Conservation (phyloP, 768 basidiomycete species). For the Suillus spraguei region DNA sequence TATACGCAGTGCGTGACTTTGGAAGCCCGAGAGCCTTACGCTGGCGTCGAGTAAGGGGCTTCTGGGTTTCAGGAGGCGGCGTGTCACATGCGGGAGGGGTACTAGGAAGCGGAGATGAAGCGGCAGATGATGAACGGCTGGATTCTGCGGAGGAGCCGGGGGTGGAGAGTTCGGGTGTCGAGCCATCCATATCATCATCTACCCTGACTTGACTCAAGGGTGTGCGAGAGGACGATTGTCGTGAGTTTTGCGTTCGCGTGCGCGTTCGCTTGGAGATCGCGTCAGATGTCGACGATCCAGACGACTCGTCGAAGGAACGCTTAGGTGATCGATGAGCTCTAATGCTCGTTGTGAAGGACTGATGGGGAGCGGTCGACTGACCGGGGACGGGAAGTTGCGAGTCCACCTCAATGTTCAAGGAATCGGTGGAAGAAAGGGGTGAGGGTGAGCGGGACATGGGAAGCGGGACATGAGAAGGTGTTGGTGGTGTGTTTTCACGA, state of each 20-base stretch:
- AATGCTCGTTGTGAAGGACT: conserved; percentile 18
- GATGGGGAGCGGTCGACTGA: conserved; percentile 18
- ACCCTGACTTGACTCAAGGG: conserved; percentile 23
- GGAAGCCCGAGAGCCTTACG: conserved; percentile 71
- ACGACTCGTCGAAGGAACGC: conserved; percentile 61
- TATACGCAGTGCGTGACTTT: conserved; percentile 45
- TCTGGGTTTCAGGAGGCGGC: conserved; percentile 36
- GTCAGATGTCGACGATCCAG: conserved; percentile 42
- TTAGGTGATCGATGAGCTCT: conserved; percentile 54
- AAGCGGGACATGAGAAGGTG: conserved; percentile 38
- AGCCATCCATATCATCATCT: conserved; percentile 34
- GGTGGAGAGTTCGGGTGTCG: conserved; percentile 47
- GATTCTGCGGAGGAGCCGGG: conserved; percentile 32
- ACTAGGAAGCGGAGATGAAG: conserved; percentile 40
- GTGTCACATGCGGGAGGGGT: conserved; percentile 25
- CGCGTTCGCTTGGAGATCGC: conserved; percentile 39
- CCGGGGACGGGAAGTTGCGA: conserved; percentile 29
- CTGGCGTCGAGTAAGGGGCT: conserved; percentile 64
- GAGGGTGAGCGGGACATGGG: conserved; percentile 42
- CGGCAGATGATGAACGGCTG: conserved; percentile 33
- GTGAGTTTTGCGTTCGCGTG: conserved; percentile 34
- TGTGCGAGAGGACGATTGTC: conserved; percentile 23
- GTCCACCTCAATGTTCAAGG: conserved; percentile 29
- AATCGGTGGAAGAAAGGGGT: conserved; percentile 31
- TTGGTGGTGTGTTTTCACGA: conserved; percentile 25